Evolutionary conservation across 805 yeast genomes (phyloP), one percentile per base, ranked within the genome.

Genomic region (Maudiozyma turicensis): DNA sequence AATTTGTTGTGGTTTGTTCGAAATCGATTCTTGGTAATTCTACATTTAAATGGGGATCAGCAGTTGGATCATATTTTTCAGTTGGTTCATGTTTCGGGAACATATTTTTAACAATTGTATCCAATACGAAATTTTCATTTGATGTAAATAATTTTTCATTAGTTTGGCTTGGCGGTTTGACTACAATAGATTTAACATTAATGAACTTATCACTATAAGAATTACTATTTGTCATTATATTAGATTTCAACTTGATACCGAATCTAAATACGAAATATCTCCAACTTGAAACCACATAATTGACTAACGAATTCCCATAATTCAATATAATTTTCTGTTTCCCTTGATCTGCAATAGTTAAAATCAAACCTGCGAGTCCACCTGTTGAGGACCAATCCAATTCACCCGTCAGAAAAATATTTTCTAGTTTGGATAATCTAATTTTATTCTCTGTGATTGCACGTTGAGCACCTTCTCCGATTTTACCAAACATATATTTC

Each of bases 281-380:
- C 95, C 96, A 88, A 0, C 91, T 78, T 1, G 90, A 76, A 3
- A 86, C 76, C 43, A 85, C 71, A 60, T 79, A 82, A 49, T 75
- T 71, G 20, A 77, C 49, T 31, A 78, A 59, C 2, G 69, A 61
- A 43, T 67, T 70, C n/a, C 82, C 77, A 45, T 80, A 76, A 56
- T 67, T 74, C 0, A 87, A 67, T n/a, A 73, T 73, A 38, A 86
- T 61, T 6, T 72, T 72, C 44, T 76, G 74, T 52, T 75, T 72
- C 1, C 88, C 89, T 56, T 87, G 85, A 56, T 88, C 96, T 49
- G 86, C 81, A 11, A 85, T 72, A 0, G 97, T 87, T 46, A 91
- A 68, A 45, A 91, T 77, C 58, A 87, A 68, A 0, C 99, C 99
- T 0, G 98, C 97, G 6, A 91, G 65, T 0, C 99, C 99, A n/a